Conservation (phyloP, 345 rosid genomes). For the Ailanthus altissimus region DNA sequence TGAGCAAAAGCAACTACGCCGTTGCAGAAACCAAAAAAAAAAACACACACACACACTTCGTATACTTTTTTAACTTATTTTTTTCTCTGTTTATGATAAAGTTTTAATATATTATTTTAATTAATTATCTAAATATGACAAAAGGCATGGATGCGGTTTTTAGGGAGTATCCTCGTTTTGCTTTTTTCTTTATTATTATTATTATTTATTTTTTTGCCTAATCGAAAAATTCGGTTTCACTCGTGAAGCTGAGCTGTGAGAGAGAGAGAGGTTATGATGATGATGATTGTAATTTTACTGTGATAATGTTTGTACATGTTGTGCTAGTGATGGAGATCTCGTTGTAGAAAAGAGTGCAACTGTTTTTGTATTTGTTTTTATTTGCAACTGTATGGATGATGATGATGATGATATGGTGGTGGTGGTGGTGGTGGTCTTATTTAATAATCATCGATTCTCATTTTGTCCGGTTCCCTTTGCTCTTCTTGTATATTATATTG, state of each 20-base stretch:
- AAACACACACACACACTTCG: slow-evolving; percentile 13
- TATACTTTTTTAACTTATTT: slow-evolving; percentile 16
- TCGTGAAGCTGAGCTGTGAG: slow-evolving; percentile 35
- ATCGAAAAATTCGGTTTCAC: slow-evolving; percentile 22
- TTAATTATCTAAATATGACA: slow-evolving; percentile 21
- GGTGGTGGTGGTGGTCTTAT: slow-evolving; percentile 6
- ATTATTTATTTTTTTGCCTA: background rate
- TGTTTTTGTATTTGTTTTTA: slow-evolving; percentile 3
- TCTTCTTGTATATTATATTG: background rate
- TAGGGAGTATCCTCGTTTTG: slow-evolving; percentile 58
- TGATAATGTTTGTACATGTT: slow-evolving; percentile 32
- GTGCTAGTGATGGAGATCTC: background rate
- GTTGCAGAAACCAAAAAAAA: slow-evolving; percentile 22
- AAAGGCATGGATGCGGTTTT: slow-evolving; percentile 59
- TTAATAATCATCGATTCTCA: slow-evolving; percentile 4
- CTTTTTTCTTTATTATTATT: slow-evolving; percentile 23
- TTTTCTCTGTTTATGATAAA: background rate
- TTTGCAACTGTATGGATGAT: slow-evolving; percentile 6
- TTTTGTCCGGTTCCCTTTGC: slow-evolving; percentile 13
- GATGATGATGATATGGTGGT: slow-evolving; percentile 13
- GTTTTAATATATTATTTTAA: background rate
- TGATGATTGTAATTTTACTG: slow-evolving; percentile 25
- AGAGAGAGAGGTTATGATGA: slow-evolving; percentile 25
- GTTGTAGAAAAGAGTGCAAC: slow-evolving; percentile 8
- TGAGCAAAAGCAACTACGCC: slow-evolving; percentile 18